Conservation (phyloP, 352 stramenopile genomes). For the Globisporangium megalacanthum region DNA sequence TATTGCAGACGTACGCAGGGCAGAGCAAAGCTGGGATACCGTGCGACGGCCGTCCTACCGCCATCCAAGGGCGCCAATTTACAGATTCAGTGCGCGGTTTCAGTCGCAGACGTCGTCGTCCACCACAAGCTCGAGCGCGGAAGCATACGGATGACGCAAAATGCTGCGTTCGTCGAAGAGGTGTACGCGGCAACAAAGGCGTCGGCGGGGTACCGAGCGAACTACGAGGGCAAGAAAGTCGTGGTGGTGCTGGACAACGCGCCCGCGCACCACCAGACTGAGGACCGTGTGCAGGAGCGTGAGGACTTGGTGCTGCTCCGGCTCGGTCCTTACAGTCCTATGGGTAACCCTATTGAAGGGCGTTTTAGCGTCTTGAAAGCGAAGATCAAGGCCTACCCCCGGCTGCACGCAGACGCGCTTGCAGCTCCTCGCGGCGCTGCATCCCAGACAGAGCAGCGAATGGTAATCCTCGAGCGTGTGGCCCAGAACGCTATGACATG, state of each 20-base stretch:
- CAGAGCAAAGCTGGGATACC: slow-evolving; percentile 4
- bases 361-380: slow-evolving; percentile 15
- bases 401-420: background rate
- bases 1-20: slow-evolving; percentile 15
- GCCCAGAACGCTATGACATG: background rate
- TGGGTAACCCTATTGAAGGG: slow-evolving; percentile 20
- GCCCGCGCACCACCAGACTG: slow-evolving; percentile 13
- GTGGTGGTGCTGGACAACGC: slow-evolving; percentile 20
- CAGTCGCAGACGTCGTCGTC: slow-evolving; percentile 3
- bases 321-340: slow-evolving; percentile 16
- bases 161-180: slow-evolving; percentile 13
- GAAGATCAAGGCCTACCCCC: slow-evolving; percentile 5
- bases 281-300: background rate
- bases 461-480: background rate
- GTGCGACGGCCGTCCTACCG: slow-evolving; percentile 1
- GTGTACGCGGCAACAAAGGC: slow-evolving; percentile 11
- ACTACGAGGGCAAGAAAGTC: slow-evolving; percentile 20
- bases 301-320: slow-evolving; percentile 17
- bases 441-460: background rate
- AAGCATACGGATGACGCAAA: slow-evolving; percentile 21
- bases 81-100: slow-evolving; percentile 18
- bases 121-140: slow-evolving; percentile 5
- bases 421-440: background rate
- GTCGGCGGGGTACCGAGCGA: slow-evolving; percentile 1
- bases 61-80: slow-evolving; percentile 17